Percentiles rank a stretch among this genome's conserved stretches.
phyloP scores from a whole-genome alignment of 2,329 filamentous ascomycete genomes.

The Alternaria novae-zelandiae region DNA sequence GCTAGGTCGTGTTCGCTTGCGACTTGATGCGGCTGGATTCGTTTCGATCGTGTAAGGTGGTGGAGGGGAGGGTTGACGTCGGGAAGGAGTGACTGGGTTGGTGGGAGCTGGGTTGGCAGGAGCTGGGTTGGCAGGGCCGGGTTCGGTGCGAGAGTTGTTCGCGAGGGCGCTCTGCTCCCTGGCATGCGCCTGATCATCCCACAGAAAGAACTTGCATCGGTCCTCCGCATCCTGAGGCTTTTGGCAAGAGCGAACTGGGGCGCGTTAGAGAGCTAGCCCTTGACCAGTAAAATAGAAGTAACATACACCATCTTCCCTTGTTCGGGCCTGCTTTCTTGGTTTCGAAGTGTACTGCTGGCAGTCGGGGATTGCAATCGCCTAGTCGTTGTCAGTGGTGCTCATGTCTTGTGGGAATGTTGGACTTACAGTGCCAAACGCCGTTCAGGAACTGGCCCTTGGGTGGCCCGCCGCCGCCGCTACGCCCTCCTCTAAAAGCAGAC shows the following conservation, averaged over 20 bases:
- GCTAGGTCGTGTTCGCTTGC: constrained; percentile 40
- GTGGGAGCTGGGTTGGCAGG: background rate
- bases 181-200: constrained; percentile 59
- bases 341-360: constrained; percentile 62
- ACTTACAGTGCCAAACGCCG: constrained; percentile 38
- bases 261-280: constrained; percentile 14
- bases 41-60: constrained; percentile 23
- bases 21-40: constrained; percentile 12
- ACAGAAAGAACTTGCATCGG: constrained; percentile 65
- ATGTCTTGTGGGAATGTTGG: background rate
- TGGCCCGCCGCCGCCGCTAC: constrained; percentile 9
- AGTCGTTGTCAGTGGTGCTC: constrained; percentile 11
- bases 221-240: constrained; percentile 43
- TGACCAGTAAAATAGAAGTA: background rate
- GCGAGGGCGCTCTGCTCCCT: constrained; percentile 57
- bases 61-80: constrained; percentile 23
- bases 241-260: constrained; percentile 63
- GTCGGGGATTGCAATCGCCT: constrained; percentile 63
- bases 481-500: constrained; percentile 21
- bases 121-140: constrained; percentile 8
- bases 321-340: constrained; percentile 65
- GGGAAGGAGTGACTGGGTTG: constrained; percentile 22
- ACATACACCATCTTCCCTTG: constrained; percentile 59
- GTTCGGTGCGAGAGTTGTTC: constrained; percentile 57
- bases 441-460: constrained; percentile 29